Evolutionary conservation across 768 basidiomycete genomes (phyloP).

Genomic region (Clathrus columnatus): DNA sequence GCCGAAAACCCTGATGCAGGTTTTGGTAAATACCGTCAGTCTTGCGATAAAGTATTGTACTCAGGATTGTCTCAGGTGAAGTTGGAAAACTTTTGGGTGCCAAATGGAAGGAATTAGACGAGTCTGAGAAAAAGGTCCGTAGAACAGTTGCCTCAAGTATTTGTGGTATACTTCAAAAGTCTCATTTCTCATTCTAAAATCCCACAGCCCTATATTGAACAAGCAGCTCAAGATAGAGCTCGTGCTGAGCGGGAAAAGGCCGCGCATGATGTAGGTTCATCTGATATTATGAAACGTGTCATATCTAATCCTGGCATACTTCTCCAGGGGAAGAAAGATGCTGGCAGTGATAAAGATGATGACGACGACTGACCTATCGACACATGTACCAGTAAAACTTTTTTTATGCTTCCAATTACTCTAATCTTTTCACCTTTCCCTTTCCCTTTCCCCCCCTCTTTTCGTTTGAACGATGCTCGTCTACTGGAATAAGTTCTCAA

Average conservation of each 20-base stretch:
- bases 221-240: slow-evolving; percentile 79
- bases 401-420: neutral
- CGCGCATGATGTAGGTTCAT: slow-evolving; percentile 31
- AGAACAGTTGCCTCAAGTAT: neutral
- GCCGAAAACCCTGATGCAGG: slow-evolving; percentile 89
- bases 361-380: slow-evolving; percentile 31
- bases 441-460: neutral
- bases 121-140: slow-evolving; percentile 82
- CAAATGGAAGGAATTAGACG: slow-evolving; percentile 94
- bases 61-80: slow-evolving; percentile 47
- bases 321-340: slow-evolving; percentile 27
- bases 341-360: slow-evolving; percentile 33
- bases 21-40: slow-evolving; percentile 52
- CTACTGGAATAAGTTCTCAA: neutral
- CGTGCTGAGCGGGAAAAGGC: slow-evolving; percentile 79
- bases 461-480: neutral
- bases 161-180: neutral
- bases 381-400: neutral
- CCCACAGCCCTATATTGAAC: slow-evolving; percentile 74
- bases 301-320: neutral
- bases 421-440: neutral
- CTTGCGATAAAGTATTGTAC: slow-evolving; percentile 7
- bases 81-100: slow-evolving; percentile 91
- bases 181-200: slow-evolving; percentile 8
- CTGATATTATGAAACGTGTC: neutral